These are phyloP conservation scores for Phaeosphaeriaceae sp. DNA, from an alignment of 2,329 filamentous ascomycete species.

Conservation along the genomic window DNA sequence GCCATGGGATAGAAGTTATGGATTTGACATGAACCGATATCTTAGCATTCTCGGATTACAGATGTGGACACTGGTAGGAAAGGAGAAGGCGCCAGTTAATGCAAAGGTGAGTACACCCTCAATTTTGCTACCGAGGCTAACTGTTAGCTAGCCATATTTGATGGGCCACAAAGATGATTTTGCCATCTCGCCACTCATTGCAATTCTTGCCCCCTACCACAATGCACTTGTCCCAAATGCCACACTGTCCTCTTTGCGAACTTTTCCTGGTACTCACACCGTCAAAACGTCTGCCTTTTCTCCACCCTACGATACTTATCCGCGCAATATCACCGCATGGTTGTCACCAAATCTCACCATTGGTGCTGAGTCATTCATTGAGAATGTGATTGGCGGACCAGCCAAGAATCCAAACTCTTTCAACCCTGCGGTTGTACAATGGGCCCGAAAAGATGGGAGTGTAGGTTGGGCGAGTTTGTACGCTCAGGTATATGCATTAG, in stretches of 20 bases:
- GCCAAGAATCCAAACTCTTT: constrained; percentile 60
- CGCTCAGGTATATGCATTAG: constrained; percentile 31
- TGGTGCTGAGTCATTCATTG: constrained; percentile 64
- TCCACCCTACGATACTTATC: constrained; percentile 63
- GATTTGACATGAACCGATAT: constrained; percentile 69
- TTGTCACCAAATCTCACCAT: constrained; percentile 64
- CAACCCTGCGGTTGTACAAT: constrained; percentile 67
- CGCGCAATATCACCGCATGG: constrained; percentile 67
- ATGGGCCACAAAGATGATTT: constrained; percentile 67
- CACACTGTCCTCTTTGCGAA: constrained; percentile 48
- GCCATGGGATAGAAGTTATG: constrained; percentile 69
- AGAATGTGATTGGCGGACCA: constrained; percentile 63
- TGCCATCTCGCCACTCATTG: constrained; percentile 63
- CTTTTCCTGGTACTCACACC: constrained; percentile 61
- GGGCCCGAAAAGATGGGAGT: constrained; percentile 49
- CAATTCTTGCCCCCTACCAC: constrained; percentile 60
- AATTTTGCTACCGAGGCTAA: constrained; percentile 1
- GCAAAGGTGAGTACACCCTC: constrained; percentile 29
- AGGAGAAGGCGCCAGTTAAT: constrained; percentile 48
- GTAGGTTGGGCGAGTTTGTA: constrained; percentile 42
- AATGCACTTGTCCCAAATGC: constrained; percentile 54
- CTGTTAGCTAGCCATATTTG: constrained; percentile 50
- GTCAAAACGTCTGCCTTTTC: constrained; percentile 62
- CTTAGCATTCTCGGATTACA: constrained; percentile 64
- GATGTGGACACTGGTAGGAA: constrained; percentile 65